Conservation (phyloP, 306 rosid species). For the Cicer chorassanicum region DNA sequence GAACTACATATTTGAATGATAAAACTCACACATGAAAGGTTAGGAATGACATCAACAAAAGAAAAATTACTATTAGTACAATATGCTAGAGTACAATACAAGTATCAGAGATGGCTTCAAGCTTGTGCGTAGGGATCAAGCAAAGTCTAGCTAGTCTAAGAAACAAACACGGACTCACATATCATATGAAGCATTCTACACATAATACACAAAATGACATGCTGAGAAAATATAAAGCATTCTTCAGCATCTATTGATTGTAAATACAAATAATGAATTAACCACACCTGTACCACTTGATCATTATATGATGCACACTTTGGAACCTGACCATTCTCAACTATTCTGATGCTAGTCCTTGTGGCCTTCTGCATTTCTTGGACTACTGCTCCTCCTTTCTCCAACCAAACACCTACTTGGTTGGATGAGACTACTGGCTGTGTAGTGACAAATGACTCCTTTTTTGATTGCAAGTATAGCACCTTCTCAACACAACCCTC, state of each 20-base stretch:
- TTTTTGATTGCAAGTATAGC: conserved; percentile 55
- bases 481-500: conserved; percentile 69
- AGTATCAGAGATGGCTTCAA: neutral
- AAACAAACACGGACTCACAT: no score
- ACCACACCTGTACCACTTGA: conserved; percentile 72
- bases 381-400: conserved; percentile 81
- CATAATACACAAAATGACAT: no score
- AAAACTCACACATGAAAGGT: no score
- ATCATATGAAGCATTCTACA: no score
- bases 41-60: no score
- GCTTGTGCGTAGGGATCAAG: neutral
- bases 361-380: conserved; percentile 82
- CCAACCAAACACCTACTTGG: conserved; percentile 41
- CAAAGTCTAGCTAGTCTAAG: neutral
- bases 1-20: no score
- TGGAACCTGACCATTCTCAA: conserved; percentile 68
- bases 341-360: conserved; percentile 65
- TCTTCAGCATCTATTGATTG: conserved; percentile 28
- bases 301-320: conserved; percentile 69
- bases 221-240: no score
- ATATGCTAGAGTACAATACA: no score
- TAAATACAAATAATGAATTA: conserved; percentile 25
- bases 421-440: conserved; percentile 67
- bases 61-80: no score
- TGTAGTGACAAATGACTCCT: conserved; percentile 61